Evolutionary conservation across 2,329 filamentous ascomycete species (phyloP), one percentile per base, ranked within the genome.

Genomic region (Aspergillus caelatus): DNA sequence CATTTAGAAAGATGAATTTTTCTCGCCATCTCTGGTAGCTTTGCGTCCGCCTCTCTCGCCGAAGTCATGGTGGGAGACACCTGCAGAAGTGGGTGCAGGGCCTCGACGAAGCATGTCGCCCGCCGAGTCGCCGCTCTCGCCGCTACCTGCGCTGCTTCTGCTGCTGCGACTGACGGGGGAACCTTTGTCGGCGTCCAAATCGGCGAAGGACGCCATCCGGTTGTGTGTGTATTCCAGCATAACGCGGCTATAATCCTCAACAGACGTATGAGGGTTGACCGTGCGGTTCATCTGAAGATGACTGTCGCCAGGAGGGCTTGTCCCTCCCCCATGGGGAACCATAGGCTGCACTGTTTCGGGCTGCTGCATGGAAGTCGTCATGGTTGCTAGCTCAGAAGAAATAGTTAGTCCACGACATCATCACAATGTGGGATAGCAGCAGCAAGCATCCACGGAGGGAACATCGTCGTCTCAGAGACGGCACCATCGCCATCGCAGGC

Each of bases 191-290:
- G 68, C 63, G 26, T 75, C 71, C 16, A 64, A 59, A 34, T 74
- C 71, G 46, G 71, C 68, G 60, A 78, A 78, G 5, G 70, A 67
- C 3, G 73, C 73, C 70, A 78, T 76, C 50, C 77, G 75, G 32
- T 71, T 74, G 45, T 78, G 75, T 16, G 77, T 78, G 56, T 79
- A 76, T 52, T 76, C 70, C 45, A 78, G 68, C 77, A 79, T 78
- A 57, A 75, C 70, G 28, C 75, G 75, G 65, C 75, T 77, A 62
- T 79, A 79, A 63, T 77, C 76, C 53, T 77, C 76, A n/a, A 79
- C 61, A 3, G 75, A 75, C 5, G 60, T 65, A 10, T 60, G 64
- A 48, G 74, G 71, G 46, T 75, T 68, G n/a, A 66, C 34, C 30
- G 71, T 59, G 26, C 65, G 68, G 34, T 67, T 57, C 4, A 64